Conservation (phyloP, 2,329 filamentous ascomycete genomes). For the Arthrobotrys musiformis region DNA sequence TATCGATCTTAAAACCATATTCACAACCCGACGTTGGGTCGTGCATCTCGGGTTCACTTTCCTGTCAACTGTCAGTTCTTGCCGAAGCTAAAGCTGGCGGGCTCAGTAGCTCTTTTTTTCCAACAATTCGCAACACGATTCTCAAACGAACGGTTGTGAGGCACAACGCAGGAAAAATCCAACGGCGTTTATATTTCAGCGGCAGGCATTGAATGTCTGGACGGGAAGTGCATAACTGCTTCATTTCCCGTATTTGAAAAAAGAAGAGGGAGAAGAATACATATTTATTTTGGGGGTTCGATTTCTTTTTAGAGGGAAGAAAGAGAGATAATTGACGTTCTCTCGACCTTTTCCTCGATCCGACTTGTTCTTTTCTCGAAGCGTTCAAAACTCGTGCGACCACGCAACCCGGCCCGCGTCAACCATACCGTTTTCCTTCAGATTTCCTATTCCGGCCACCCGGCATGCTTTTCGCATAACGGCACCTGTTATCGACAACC, state of each 20-base stretch:
- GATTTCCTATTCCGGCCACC: slow-evolving; percentile 49
- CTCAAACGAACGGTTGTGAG: background rate
- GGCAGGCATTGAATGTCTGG: too few species aligned
- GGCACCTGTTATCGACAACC: slow-evolving; percentile 3
- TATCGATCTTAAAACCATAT: slow-evolving; percentile 15
- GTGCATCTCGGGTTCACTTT: slow-evolving; percentile 15
- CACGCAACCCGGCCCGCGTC: slow-evolving; percentile 10
- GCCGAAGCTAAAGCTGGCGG: slow-evolving; percentile 7
- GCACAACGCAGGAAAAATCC: slow-evolving; percentile 8
- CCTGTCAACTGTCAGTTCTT: background rate
- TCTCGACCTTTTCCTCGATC: background rate
- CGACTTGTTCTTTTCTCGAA: background rate
- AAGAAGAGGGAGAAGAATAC: background rate
- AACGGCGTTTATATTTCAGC: too few species aligned
- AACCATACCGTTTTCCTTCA: slow-evolving; percentile 53
- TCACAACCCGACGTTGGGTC: background rate
- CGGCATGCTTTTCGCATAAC: background rate
- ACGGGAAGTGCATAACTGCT: too few species aligned
- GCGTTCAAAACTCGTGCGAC: background rate
- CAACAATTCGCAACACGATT: slow-evolving; percentile 20
- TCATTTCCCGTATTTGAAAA: background rate
- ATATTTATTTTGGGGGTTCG: too few species aligned
- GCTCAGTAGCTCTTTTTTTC: too few species aligned
- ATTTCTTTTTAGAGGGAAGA: background rate
- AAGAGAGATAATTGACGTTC: background rate